Evolutionary conservation across 2,329 filamentous ascomycete genomes (phyloP).

Genomic region (Neopestalotiopsis sp.): DNA sequence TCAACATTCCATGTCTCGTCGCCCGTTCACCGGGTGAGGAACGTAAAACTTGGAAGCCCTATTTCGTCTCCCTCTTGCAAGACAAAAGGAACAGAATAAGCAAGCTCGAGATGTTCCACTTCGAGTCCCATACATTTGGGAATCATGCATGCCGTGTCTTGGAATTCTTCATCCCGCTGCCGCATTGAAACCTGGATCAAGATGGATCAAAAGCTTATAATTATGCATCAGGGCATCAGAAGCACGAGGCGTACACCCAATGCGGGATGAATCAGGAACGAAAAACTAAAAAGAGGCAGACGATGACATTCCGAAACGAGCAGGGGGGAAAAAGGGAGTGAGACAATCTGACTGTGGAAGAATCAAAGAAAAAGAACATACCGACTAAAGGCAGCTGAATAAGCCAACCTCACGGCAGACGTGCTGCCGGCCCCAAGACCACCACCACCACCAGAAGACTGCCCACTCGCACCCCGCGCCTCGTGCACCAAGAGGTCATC

Average conservation of each 20-base stretch:
- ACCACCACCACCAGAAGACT: background rate
- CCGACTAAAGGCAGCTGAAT: constrained; percentile 77
- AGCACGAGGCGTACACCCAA: background rate
- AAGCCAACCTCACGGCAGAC: constrained; percentile 71
- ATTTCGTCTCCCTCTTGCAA: background rate
- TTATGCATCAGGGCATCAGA: too few relatives aligned
- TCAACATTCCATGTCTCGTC: background rate
- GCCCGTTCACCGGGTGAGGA: background rate
- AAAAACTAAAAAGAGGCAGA: constrained; percentile 4
- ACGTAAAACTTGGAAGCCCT: background rate
- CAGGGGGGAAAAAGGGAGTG: background rate
- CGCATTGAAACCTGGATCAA: too few relatives aligned
- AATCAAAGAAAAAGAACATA: constrained; percentile 43
- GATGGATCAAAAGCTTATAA: too few relatives aligned
- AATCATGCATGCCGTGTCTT: too few relatives aligned
- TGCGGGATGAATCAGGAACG: constrained; percentile 2
- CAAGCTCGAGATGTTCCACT: background rate
- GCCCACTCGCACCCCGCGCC: constrained; percentile 18
- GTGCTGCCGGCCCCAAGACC: constrained; percentile 41
- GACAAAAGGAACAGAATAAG: background rate
- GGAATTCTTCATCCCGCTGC: too few relatives aligned
- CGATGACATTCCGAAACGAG: constrained; percentile 2
- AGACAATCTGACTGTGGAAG: background rate
- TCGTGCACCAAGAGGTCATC: constrained; percentile 57
- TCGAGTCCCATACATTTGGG: too few relatives aligned